Conservation (phyloP, 2,329 filamentous ascomycete genomes). For the Rhynchosporium graminicola region DNA sequence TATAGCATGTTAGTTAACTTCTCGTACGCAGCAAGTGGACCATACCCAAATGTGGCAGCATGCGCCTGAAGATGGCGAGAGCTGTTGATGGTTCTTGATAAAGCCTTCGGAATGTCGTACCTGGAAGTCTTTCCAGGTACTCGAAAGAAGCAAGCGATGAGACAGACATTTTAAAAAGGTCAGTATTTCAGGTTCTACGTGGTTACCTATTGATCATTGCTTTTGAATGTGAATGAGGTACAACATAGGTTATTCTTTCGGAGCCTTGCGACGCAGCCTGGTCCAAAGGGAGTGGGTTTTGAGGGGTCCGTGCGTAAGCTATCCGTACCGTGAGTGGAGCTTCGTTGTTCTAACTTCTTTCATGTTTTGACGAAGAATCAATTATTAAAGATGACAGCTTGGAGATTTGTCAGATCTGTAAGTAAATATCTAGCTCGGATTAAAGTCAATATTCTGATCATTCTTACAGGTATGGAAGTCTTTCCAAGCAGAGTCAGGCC, state of each 20-base stretch:
- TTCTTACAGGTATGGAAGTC: conserved; percentile 74
- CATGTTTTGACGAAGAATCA: conserved; percentile 30
- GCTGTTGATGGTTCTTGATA: conserved; percentile 96
- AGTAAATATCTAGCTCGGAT: conserved; percentile 32
- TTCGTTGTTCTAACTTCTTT: conserved; percentile 13
- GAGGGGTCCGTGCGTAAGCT: conserved; percentile 5
- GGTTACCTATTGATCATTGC: conserved; percentile 34
- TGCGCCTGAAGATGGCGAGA: conserved; percentile 93
- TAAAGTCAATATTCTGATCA: conserved; percentile 12
- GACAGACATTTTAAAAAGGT: conserved; percentile 39
- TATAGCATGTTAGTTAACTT: conserved; percentile 41
- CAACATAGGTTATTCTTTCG: neutral
- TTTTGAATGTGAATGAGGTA: conserved; percentile 10
- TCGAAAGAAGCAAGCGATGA: conserved; percentile 70
- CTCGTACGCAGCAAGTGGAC: conserved; percentile 23
- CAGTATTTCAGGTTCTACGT: conserved; percentile 20
- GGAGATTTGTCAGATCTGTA: conserved; percentile 67
- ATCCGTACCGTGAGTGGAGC: conserved; percentile 14
- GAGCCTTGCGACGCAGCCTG: conserved; percentile 30
- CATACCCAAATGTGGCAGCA: conserved; percentile 87
- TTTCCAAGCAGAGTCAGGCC: conserved; percentile 73
- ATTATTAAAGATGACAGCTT: conserved; percentile 49
- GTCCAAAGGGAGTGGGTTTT: conserved; percentile 6
- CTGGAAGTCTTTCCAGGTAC: conserved; percentile 88
- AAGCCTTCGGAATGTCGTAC: conserved; percentile 84